Evolutionary conservation across 1,284 basidiomycete genomes (phyloP).

Genomic region (Omphalotus olearius): DNA sequence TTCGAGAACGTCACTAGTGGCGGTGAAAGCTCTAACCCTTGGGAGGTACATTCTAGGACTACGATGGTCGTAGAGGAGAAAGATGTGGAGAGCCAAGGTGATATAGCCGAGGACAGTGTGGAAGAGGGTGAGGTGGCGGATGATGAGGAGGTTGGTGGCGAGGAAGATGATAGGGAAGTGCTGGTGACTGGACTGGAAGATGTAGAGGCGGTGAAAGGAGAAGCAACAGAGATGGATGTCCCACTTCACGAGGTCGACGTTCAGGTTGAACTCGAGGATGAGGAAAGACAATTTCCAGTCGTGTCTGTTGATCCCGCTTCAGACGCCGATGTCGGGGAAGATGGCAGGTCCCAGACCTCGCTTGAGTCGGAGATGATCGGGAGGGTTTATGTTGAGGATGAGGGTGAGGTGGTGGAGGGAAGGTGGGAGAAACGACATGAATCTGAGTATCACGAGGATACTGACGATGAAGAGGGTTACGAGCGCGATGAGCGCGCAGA

Average conservation of each 20-base stretch:
- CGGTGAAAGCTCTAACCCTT: background rate
- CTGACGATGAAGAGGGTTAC: conserved; percentile 5
- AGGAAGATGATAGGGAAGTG: too few relatives aligned
- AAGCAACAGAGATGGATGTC: background rate
- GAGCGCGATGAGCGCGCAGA: background rate
- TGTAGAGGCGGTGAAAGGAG: too few relatives aligned
- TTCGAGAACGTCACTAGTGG: conserved; percentile 6
- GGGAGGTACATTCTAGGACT: background rate
- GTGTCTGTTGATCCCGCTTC: too few relatives aligned
- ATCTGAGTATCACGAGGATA: conserved; percentile 6
- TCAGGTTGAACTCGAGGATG: background rate
- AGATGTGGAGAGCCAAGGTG: too few relatives aligned
- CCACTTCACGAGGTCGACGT: background rate
- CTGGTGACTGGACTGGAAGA: too few relatives aligned
- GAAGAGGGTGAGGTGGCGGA: too few relatives aligned
- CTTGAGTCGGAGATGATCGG: conserved; percentile 1
- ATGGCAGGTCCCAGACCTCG: background rate
- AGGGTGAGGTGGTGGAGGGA: background rate
- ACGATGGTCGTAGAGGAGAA: too few relatives aligned
- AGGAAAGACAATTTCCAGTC: too few relatives aligned
- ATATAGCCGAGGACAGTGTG: background rate
- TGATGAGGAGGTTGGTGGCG: too few relatives aligned
- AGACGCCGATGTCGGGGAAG: background rate
- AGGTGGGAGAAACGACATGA: conserved; percentile 1
- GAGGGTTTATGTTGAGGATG: conserved; percentile 1